phyloP scores from a whole-genome alignment of 305 asterid genomes.

The Fraxinus sp. region DNA sequence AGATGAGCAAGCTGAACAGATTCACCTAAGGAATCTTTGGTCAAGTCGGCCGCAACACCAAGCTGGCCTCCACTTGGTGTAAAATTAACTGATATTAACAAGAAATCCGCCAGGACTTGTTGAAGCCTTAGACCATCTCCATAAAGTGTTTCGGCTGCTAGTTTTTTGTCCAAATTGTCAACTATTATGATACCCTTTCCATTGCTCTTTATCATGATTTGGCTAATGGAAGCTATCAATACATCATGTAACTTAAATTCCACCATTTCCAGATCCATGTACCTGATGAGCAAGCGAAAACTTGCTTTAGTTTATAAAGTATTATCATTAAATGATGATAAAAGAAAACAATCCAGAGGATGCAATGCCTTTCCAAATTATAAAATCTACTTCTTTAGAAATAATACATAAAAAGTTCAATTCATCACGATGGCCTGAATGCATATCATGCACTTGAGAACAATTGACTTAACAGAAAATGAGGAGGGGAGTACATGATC shows the following conservation, averaged over 20 bases:
- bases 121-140: slow-evolving; percentile 89
- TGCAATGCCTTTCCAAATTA: background rate
- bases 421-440: background rate
- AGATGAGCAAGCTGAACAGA: slow-evolving; percentile 80
- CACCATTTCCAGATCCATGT: slow-evolving; percentile 88
- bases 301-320: background rate
- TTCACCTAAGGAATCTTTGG: slow-evolving; percentile 63
- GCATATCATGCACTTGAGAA: background rate
- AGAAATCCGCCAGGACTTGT: slow-evolving; percentile 74
- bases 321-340: background rate
- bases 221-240: slow-evolving; percentile 77
- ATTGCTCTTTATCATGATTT: slow-evolving; percentile 77
- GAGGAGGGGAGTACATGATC: background rate
- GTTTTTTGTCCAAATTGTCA: slow-evolving; percentile 49
- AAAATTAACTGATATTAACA: slow-evolving; percentile 52
- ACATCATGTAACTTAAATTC: slow-evolving; percentile 79
- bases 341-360: background rate
- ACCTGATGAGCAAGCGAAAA: slow-evolving; percentile 38
- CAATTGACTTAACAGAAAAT: background rate
- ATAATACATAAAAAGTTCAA: background rate
- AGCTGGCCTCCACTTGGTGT: slow-evolving; percentile 76
- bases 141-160: slow-evolving; percentile 53
- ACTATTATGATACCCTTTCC: slow-evolving; percentile 63
- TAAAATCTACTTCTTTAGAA: background rate
- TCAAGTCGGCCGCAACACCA: slow-evolving; percentile 49